phyloP scores from a whole-genome alignment of 2,329 filamentous ascomycete species.

The Colletotrichum musae region DNA sequence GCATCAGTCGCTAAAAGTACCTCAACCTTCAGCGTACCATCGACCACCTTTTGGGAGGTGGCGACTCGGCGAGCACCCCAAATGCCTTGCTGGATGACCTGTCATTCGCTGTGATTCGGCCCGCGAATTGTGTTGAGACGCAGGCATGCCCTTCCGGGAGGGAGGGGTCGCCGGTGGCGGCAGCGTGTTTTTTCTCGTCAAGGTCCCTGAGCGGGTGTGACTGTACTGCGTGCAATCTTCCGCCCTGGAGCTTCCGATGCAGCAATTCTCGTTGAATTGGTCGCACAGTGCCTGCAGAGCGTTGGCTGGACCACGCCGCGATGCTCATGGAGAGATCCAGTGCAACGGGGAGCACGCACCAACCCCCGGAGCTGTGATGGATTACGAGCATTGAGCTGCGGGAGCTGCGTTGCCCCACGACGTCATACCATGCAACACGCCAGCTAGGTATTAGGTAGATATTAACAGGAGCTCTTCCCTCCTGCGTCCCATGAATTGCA shows the following conservation, averaged over 20 bases:
- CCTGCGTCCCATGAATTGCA: constrained; percentile 7
- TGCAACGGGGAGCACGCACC: background rate
- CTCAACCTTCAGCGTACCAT: constrained; percentile 35
- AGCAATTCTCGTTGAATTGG: constrained; percentile 42
- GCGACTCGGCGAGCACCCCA: constrained; percentile 10
- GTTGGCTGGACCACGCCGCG: background rate
- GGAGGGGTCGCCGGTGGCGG: constrained; percentile 23
- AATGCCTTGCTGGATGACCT: constrained; percentile 6
- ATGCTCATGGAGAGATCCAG: background rate
- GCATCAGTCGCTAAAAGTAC: constrained; percentile 23
- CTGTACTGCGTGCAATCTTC: background rate
- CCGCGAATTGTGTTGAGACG: constrained; percentile 32
- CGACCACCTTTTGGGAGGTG: constrained; percentile 29
- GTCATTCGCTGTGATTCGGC: constrained; percentile 23
- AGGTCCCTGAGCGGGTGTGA: constrained; percentile 2
- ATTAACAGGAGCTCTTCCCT: constrained; percentile 31
- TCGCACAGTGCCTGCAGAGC: constrained; percentile 8
- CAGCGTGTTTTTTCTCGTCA: constrained; percentile 25
- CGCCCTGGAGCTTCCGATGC: constrained; percentile 21
- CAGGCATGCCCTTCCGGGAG: constrained; percentile 1
- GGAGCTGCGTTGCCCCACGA: constrained; percentile 38
- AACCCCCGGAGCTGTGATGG: background rate
- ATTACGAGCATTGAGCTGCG: background rate
- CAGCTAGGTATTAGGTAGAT: background rate
- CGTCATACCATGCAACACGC: constrained; percentile 35